These are phyloP conservation scores for Athelia sp. DNA, from an alignment of 1,284 basidiomycete species.

Conservation along the genomic window DNA sequence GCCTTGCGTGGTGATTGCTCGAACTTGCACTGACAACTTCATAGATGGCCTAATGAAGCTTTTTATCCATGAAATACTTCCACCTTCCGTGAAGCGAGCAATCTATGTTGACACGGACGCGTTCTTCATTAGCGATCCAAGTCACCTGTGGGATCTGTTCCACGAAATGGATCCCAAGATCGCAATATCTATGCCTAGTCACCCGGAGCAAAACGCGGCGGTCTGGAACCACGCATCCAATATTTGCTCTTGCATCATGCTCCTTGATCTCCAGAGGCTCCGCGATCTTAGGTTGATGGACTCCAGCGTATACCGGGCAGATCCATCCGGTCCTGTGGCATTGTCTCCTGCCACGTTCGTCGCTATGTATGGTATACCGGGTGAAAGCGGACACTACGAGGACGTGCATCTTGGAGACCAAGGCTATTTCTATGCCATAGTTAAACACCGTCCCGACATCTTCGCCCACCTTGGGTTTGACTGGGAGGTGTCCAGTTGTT, in stretches of 20 bases:
- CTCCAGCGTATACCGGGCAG: slow-evolving; percentile 34
- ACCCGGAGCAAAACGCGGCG: slow-evolving; percentile 32
- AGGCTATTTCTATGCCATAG: slow-evolving; percentile 49
- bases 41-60: slow-evolving; percentile 43
- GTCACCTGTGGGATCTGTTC: slow-evolving; percentile 40
- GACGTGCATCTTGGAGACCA: slow-evolving; percentile 45
- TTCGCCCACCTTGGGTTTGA: slow-evolving; percentile 38
- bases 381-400: slow-evolving; percentile 30
- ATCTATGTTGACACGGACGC: slow-evolving; percentile 48
- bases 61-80: slow-evolving; percentile 40
- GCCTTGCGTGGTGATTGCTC: slow-evolving; percentile 14
- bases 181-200: slow-evolving; percentile 38
- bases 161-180: slow-evolving; percentile 24
- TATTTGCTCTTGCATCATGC: slow-evolving; percentile 49
- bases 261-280: slow-evolving; percentile 40
- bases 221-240: slow-evolving; percentile 40
- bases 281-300: slow-evolving; percentile 41
- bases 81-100: slow-evolving; percentile 30
- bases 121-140: slow-evolving; percentile 41
- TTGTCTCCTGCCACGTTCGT: slow-evolving; percentile 36
- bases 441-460: slow-evolving; percentile 32
- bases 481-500: slow-evolving; percentile 43
- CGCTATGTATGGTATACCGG: slow-evolving; percentile 39
- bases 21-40: slow-evolving; percentile 4
- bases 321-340: slow-evolving; percentile 22